Evolutionary conservation across 495 filamentous ascomycete species (phyloP).

Genomic region (Diplogelasinospora grovesii): DNA sequence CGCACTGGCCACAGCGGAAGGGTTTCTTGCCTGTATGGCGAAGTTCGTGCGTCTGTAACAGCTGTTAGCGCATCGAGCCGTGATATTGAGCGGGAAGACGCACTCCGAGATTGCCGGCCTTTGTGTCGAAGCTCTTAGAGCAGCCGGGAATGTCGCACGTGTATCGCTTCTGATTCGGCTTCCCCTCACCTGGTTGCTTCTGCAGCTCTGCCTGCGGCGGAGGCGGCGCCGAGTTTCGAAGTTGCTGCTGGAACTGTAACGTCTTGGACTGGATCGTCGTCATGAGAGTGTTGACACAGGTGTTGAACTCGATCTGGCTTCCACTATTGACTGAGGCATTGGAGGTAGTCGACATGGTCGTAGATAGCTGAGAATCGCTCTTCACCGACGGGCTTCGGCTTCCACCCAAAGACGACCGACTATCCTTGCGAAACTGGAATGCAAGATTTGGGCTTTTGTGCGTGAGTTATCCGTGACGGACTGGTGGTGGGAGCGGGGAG

Average conservation of each 20-base stretch:
- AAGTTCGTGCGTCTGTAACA: conserved; percentile 17
- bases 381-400: conserved; percentile 33
- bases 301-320: conserved; percentile 57
- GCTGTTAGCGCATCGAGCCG: no score
- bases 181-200: not conserved
- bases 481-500: not conserved
- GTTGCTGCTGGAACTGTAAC: no score
- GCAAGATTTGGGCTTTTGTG: conserved; percentile 7
- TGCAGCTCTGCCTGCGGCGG: not conserved
- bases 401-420: conserved; percentile 9
- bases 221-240: conserved; percentile 2
- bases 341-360: conserved; percentile 4
- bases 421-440: conserved; percentile 10
- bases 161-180: conserved; percentile 56
- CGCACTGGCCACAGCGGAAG: conserved; percentile 73
- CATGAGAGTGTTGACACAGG: conserved; percentile 85
- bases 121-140: conserved; percentile 78
- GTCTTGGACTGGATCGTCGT: conserved; percentile 77
- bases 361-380: conserved; percentile 26
- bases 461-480: not conserved
- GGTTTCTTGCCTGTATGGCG: conserved; percentile 68
- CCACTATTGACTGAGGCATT: conserved; percentile 19
- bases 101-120: conserved; percentile 76
- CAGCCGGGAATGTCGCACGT: conserved; percentile 70
- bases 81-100: conserved; percentile 80